Percentiles rank a stretch among this genome's conserved stretches.
phyloP scores from a whole-genome alignment of 2,329 filamentous ascomycete species.

The Plectosphaerella cucumerina region DNA sequence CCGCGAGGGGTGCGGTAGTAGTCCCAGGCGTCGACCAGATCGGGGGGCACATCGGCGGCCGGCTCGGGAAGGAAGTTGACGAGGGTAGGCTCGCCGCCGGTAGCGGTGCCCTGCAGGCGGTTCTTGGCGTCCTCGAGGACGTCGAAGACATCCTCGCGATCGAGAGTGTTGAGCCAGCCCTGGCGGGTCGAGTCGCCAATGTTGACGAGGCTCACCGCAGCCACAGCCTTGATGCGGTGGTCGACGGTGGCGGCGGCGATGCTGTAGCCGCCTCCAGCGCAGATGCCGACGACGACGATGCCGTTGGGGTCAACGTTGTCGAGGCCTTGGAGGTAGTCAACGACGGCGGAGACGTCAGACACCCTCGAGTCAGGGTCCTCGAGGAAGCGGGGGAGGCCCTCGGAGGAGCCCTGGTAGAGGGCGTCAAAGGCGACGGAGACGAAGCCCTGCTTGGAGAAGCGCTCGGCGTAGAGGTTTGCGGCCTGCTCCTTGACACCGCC shows the following conservation, averaged over 20 bases:
- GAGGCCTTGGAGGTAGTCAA: conserved; percentile 25
- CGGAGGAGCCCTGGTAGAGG: conserved; percentile 29
- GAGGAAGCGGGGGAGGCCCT: conserved; percentile 27
- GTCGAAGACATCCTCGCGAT: conserved; percentile 1
- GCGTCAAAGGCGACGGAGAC: conserved; percentile 29
- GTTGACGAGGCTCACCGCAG: conserved; percentile 23
- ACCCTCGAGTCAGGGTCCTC: conserved; percentile 32
- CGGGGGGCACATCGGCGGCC: conserved; percentile 36
- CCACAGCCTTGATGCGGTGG: conserved; percentile 31
- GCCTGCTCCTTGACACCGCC: conserved; percentile 33
- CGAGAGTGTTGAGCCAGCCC: conserved; percentile 4
- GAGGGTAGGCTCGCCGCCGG: neutral
- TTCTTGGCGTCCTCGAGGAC: conserved; percentile 5
- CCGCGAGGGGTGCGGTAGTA: conserved; percentile 14
- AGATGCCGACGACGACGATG: conserved; percentile 35
- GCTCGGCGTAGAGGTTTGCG: conserved; percentile 23
- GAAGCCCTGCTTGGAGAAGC: conserved; percentile 26
- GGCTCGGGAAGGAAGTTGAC: neutral
- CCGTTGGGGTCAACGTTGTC: conserved; percentile 22
- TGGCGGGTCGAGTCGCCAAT: conserved; percentile 23
- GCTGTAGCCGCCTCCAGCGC: conserved; percentile 30
- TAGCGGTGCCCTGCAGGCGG: conserved; percentile 2
- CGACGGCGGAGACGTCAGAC: conserved; percentile 28
- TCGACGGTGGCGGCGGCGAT: conserved; percentile 29
- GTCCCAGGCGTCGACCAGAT: conserved; percentile 17